Percentiles rank a stretch among this genome's conserved stretches.
phyloP scores from a whole-genome alignment of 163 green algal genomes.

The Scenedesmus sp. region DNA sequence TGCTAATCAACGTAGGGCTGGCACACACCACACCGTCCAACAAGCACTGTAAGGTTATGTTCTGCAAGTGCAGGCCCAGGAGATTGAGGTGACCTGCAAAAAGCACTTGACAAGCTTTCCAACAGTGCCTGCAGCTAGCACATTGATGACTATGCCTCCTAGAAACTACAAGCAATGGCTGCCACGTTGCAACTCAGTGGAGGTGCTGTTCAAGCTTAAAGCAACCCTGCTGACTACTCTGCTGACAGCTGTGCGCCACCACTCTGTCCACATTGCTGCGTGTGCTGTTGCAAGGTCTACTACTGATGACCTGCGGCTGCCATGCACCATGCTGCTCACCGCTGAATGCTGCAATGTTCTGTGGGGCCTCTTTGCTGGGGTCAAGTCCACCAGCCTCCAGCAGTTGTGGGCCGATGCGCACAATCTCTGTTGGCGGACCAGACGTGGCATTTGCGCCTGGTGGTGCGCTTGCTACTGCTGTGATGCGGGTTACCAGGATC shows the following conservation, averaged over 20 bases:
- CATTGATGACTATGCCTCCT: no score
- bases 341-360: slow-evolving; percentile 7
- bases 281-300: background rate
- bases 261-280: background rate
- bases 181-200: no score
- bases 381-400: slow-evolving; percentile 35
- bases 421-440: slow-evolving; percentile 39
- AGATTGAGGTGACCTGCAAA: no score
- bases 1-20: no score
- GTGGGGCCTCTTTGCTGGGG: slow-evolving; percentile 10
- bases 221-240: background rate
- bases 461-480: background rate
- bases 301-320: background rate
- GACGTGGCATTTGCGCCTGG: slow-evolving; percentile 15
- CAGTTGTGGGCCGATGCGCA: slow-evolving; percentile 34
- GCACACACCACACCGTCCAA: no score
- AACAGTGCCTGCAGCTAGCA: no score
- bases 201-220: no score
- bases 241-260: background rate
- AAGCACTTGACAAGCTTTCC: no score
- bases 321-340: background rate
- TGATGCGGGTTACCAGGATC: background rate
- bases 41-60: no score
- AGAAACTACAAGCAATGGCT: no score
- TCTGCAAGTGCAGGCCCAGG: no score